Evolutionary conservation across 257 asterid species (phyloP).

Genomic region (Solanum neorickii): DNA sequence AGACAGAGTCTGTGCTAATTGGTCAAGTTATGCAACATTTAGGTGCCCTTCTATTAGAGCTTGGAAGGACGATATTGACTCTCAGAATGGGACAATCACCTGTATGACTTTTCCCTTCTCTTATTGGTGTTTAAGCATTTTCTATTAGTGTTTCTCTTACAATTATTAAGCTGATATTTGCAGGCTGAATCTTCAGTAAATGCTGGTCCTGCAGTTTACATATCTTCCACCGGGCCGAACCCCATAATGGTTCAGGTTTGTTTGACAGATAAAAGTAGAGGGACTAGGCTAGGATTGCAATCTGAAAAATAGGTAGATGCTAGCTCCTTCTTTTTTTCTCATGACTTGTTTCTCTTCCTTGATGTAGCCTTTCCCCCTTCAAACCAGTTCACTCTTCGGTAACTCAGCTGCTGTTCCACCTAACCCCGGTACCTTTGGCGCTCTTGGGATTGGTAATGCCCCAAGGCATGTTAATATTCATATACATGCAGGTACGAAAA

Average conservation of each 20-base stretch:
- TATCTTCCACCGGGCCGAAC: constrained; percentile 90
- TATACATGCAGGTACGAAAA: constrained; percentile 62
- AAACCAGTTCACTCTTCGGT: constrained; percentile 66
- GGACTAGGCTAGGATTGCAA: background rate
- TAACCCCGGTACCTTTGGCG: constrained; percentile 37
- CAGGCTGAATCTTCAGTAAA: constrained; percentile 82
- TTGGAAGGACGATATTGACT: constrained; percentile 86
- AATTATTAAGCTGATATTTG: constrained; percentile 15
- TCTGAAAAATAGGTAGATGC: background rate
- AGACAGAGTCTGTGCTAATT: constrained; percentile 45
- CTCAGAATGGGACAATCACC: constrained; percentile 79
- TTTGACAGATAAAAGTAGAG: background rate
- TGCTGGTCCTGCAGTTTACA: constrained; percentile 96
- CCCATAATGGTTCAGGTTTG: constrained; percentile 98
- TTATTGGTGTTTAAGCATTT: background rate
- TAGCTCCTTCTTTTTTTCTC: background rate
- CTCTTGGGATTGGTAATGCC: constrained; percentile 40
- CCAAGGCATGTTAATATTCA: constrained; percentile 85
- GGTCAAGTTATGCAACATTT: constrained; percentile 90
- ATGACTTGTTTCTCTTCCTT: background rate
- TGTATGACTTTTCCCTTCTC: constrained; percentile 34
- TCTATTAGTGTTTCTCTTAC: background rate
- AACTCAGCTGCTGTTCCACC: constrained; percentile 29
- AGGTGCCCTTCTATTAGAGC: constrained; percentile 85
- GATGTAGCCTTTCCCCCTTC: constrained; percentile 90